phyloP scores from a whole-genome alignment of 306 rosid genomes.

The Cucumis hystrix region DNA sequence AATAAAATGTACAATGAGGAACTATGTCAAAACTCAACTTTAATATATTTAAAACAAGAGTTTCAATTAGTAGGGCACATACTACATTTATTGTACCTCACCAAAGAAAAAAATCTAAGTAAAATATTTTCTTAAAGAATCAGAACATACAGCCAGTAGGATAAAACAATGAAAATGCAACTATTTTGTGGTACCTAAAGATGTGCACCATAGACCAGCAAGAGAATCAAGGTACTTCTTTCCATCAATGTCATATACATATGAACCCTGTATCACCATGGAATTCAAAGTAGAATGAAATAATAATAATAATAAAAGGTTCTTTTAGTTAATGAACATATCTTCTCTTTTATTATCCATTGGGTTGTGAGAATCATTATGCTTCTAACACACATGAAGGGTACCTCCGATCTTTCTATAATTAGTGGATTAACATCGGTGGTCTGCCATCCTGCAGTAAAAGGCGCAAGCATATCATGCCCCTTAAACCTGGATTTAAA shows the following conservation, averaged over 20 bases:
- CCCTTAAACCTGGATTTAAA: conserved; percentile 33
- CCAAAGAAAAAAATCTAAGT: neutral
- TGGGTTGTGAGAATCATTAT: neutral
- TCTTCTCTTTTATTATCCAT: neutral
- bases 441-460: conserved; percentile 73
- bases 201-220: conserved; percentile 93
- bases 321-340: neutral
- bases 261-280: conserved; percentile 60
- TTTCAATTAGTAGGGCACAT: neutral
- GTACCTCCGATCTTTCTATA: conserved; percentile 68
- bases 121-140: neutral
- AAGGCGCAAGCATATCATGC: conserved; percentile 49
- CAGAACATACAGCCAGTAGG: neutral
- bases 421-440: conserved; percentile 47
- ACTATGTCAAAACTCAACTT: neutral
- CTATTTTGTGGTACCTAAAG: conserved; percentile 24
- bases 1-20: neutral
- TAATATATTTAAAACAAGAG: neutral
- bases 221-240: conserved; percentile 81
- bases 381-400: neutral
- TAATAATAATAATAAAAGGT: neutral
- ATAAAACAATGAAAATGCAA: neutral
- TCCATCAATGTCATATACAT: conserved; percentile 72
- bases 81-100: neutral
- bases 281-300: neutral